phyloP scores from a whole-genome alignment of 2,329 filamentous ascomycete species.

The Fusarium nodosum region DNA sequence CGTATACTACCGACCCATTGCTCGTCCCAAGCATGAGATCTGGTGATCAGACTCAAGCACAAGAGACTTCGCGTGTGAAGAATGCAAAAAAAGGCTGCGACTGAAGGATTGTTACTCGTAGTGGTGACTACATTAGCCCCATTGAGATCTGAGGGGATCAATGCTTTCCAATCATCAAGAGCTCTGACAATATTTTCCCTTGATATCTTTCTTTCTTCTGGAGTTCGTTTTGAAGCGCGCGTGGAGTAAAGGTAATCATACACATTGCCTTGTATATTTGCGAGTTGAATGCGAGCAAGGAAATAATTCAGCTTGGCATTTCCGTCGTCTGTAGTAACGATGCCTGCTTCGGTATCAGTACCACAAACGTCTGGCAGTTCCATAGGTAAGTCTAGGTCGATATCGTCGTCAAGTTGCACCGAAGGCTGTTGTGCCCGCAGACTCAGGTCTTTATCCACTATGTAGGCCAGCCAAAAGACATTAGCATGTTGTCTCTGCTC shows the following conservation, averaged over 20 bases:
- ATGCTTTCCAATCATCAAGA: slow-evolving; percentile 2
- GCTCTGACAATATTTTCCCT: slow-evolving; percentile 2
- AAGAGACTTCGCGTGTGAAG: slow-evolving; percentile 15
- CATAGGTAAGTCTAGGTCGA: slow-evolving; percentile 4
- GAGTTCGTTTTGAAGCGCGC: slow-evolving; percentile 2
- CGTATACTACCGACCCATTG: slow-evolving; percentile 3
- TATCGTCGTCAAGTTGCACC: slow-evolving; percentile 13
- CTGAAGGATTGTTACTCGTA: slow-evolving; percentile 5
- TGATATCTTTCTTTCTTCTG: neutral
- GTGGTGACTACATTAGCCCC: neutral
- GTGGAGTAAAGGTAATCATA: slow-evolving; percentile 14
- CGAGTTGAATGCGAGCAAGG: slow-evolving; percentile 10
- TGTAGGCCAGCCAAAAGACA: slow-evolving; percentile 22
- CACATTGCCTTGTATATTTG: slow-evolving; percentile 1
- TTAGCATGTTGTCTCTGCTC: slow-evolving; percentile 7
- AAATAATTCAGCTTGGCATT: slow-evolving; percentile 5
- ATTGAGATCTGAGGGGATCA: neutral
- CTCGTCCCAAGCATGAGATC: slow-evolving; percentile 12
- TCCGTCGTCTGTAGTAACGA: neutral
- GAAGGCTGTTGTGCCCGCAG: slow-evolving; percentile 16
- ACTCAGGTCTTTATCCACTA: slow-evolving; percentile 14
- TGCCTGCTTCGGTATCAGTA: neutral
- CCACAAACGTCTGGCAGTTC: accelerated
- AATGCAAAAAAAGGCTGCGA: neutral
- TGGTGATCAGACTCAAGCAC: slow-evolving; percentile 3